phyloP scores from a whole-genome alignment of 768 basidiomycete genomes.

The Cystobasidium tubakii region DNA sequence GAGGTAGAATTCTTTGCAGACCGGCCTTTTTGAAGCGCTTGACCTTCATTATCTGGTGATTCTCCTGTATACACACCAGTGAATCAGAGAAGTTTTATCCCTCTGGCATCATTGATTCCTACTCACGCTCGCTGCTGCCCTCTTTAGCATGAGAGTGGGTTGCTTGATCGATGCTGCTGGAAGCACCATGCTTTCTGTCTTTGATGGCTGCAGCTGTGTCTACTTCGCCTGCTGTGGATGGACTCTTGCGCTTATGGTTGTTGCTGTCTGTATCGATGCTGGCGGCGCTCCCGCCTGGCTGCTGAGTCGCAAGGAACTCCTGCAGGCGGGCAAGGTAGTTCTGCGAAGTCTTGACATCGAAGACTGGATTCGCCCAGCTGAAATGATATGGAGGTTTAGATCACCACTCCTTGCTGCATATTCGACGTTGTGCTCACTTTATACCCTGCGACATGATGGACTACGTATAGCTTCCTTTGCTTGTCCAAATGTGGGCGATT shows the following conservation, averaged over 20 bases:
- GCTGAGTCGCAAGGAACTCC: conserved; percentile 17
- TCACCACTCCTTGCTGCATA: not conserved
- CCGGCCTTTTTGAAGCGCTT: conserved; percentile 1
- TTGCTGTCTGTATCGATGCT: conserved; percentile 14
- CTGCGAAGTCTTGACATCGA: conserved; percentile 21
- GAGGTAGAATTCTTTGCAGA: conserved; percentile 14
- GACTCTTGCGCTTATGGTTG: conserved; percentile 20
- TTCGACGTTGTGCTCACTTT: not conserved
- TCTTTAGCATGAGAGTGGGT: conserved; percentile 20
- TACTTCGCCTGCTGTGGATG: conserved; percentile 6
- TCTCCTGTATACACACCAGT: not conserved
- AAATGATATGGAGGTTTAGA: not conserved
- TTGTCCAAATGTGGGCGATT: not conserved
- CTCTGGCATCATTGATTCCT: not conserved
- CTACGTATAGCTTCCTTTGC: not conserved
- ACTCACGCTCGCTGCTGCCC: conserved; percentile 10
- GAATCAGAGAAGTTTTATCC: not conserved
- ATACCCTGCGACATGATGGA: not conserved
- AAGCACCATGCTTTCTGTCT: conserved; percentile 13
- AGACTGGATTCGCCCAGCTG: conserved; percentile 32
- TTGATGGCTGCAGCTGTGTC: conserved; percentile 28
- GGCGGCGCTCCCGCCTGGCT: conserved; percentile 7
- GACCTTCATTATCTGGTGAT: not conserved
- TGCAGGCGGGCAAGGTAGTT: conserved; percentile 25
- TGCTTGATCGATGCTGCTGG: not conserved